Evolutionary conservation across 2,329 filamentous ascomycete species (phyloP), one percentile per base, ranked within the genome.

Genomic region (Zarea fungicola): DNA sequence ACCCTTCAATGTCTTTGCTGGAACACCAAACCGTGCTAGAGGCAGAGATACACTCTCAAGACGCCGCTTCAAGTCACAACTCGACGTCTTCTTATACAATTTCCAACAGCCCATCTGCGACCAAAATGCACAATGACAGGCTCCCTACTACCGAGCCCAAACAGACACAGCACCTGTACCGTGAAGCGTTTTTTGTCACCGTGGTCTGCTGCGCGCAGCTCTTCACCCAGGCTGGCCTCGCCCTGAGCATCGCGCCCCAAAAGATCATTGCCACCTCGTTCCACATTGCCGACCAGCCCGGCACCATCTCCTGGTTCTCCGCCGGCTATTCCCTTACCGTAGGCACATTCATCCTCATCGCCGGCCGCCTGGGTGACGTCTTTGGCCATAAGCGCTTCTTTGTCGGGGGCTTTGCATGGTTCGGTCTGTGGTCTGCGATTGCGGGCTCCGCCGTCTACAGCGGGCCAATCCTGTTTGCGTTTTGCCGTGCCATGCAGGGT

Each of bases 301-400:
- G 69, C 10, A 57, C 72, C 18, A 60, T 79, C 21, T 71, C 67
- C 46, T 81, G 78, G 76, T 71, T 74, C 48, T 65, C 74, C 14
- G 76, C 77, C 1, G 75, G 72, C 6, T 83, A 80, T 58, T 70
- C 66, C 9, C 60, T 81, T 55, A 75, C 66, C 10, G 64, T 67
- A 10, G 76, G 77, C 2, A 73, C 76, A 2, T 80, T 80, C 54
- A 72, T 81, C 26, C 64, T 82, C 9, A 64, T 75, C 5, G 71
- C 72, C 4, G 76, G 76, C 6, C 68, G 78, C 7, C 57, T 81
- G 3, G 77, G 78, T 3, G 73, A 78, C 36, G 62, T 75, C 2
- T 76, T 74, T 52, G 78, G 78, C 5, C 70, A 79, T 58, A 75
- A 75, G 55, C 67, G 59, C 18, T 58, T 78, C 18, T 71, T 81